Evolutionary conservation across 2,329 filamentous ascomycete species (phyloP), one percentile per base, ranked within the genome.

Genomic region (Cladophialophora yegresii): DNA sequence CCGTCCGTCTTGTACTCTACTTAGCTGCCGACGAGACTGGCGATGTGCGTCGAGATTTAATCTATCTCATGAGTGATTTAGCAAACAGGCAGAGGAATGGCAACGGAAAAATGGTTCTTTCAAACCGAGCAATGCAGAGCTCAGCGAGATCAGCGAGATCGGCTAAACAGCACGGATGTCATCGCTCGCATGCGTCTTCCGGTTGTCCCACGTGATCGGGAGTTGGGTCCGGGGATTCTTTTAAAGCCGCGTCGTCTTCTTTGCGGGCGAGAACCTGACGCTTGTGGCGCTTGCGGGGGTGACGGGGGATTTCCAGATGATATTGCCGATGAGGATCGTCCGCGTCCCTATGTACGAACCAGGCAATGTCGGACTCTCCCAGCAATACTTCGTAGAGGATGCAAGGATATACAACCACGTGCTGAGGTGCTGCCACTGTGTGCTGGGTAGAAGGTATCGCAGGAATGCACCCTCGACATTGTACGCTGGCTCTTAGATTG

Each of bases 201-300:
- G 49, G 32, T 6, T 30, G 8, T n/a, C 7, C 20, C 64, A 63
- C 59, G 56, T 64, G 63, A 62, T 28, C 32, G 54, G 43, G 5
- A 6, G 4, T 43, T 28, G 30, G 2, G 6, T 12, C 56, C 64
- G 64, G 64, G 28, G 6, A 55, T 66, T 58, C 60, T 66, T 66
- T 40, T 66, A 57, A 58, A n/a, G 49, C 64, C 64, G 64, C 3
- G 28, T 36, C 5, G 54, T 23, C 43, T 33, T 45, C 61, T 47
- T 45, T 4, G 22, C 22, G 12, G 22, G 9, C 43, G 20, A 7
- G 16, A 59, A 26, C 26, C 57, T 51, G 10, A n/a, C 20, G 47
- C n/a, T 51, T 43, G 47, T 9, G 45, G 47, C 51, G 23, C 26
- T 8, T 10, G 26, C 23, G 55, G 33, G n/a, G 43, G 22, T 9